Evolutionary conservation across 345 rosid genomes (phyloP), one percentile per base, ranked within the genome.

Genomic region (Tarenaya hassleriana): DNA sequence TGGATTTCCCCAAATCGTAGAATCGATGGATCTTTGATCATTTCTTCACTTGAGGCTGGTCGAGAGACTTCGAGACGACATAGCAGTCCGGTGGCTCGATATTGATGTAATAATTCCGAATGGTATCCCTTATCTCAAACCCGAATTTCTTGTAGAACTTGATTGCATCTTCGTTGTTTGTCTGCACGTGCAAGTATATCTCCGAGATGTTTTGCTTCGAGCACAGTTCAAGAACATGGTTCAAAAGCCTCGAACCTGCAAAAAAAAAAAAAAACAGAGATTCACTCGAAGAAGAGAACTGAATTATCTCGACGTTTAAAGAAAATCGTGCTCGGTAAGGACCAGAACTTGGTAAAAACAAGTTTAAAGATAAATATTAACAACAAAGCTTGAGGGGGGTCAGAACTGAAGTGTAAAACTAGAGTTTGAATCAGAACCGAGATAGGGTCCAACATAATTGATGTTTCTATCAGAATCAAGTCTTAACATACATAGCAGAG

Each of bases 141-240:
- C 85, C 94, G 41, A 88, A 92, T 75, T 88, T 92, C 81, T 81
- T 85, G 65, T 88, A 92, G 66, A 92, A 88, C 63, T 78, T 80
- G 75, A 88, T 83, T n/a, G 97, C 97, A 16, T 92, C 97, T 46
- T 88, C 91, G 47, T 92, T 88, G 78, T 88, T 85, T 31, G 94
- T 88, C 78, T 88, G 99, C 62, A 92, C 99, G 20, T 88, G 97
- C 80, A 92, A 82, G 79, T 88, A 92, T 68, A 88, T 69, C 74
- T 86, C 95, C 9, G 74, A 71, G 39, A 81, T 75, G 68, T 73
- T 78, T 70, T 80, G 86, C 80, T 79, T 83, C 44, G 64, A 59
- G 67, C 83, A 71, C 66, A 83, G 84, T 31, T 88, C 94, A 34
- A 88, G 79, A 62, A 80, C 95, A 66, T 92, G 95, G 62, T 83